phyloP scores from a whole-genome alignment of 1,284 basidiomycete genomes.

The Cystobasidiaceae sp. region DNA sequence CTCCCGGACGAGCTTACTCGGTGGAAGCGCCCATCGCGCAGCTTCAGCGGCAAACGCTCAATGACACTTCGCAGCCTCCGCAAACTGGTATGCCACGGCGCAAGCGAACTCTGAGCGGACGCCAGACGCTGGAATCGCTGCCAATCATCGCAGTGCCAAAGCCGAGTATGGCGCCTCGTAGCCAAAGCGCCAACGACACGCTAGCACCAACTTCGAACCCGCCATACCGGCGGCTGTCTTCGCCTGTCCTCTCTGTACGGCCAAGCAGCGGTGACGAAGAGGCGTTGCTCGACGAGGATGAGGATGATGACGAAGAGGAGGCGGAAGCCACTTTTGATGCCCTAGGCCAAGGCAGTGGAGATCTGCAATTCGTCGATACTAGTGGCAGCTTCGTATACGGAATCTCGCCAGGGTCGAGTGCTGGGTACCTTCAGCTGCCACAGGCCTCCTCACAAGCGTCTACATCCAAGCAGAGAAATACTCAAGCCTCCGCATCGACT shows the following conservation, averaged over 20 bases:
- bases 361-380: too few species aligned
- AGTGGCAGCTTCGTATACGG: too few species aligned
- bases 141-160: neutral
- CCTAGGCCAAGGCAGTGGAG: too few species aligned
- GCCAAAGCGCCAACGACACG: neutral
- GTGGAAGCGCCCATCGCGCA: neutral
- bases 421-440: too few species aligned
- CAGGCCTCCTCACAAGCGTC: too few species aligned
- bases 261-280: neutral
- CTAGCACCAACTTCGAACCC: neutral
- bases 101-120: neutral
- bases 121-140: neutral
- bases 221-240: slow-evolving; percentile 19
- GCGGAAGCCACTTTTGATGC: too few species aligned
- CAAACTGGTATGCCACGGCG: neutral
- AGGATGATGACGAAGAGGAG: slow-evolving; percentile 14
- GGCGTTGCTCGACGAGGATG: slow-evolving; percentile 1
- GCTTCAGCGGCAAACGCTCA: neutral
- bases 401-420: too few species aligned
- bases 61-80: neutral
- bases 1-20: neutral
- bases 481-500: too few species aligned
- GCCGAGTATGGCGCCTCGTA: too few species aligned
- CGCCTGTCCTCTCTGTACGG: slow-evolving; percentile 13
- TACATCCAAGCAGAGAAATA: too few species aligned